Conservation (phyloP, 345 rosid species). For the Mercurialis annua region DNA sequence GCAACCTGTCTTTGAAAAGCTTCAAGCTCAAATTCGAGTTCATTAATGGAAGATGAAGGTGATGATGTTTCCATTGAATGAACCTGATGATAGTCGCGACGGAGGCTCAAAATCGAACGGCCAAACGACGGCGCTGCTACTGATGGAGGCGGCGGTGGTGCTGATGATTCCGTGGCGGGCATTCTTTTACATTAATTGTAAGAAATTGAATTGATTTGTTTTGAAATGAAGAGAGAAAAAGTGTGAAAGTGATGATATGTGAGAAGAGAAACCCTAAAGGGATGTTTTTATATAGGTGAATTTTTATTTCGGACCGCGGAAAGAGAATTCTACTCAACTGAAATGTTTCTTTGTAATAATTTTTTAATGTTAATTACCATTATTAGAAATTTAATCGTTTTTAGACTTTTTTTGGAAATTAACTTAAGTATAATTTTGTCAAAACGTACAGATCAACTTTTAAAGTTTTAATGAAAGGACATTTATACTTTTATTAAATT, state of each 20-base stretch:
- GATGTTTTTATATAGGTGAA: background rate
- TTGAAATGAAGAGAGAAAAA: background rate
- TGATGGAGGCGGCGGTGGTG: conserved; percentile 40
- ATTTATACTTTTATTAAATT: no score
- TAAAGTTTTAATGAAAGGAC: no score
- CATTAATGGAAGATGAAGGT: conserved; percentile 26
- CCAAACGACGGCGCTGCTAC: conserved; percentile 25
- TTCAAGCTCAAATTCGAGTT: conserved; percentile 35
- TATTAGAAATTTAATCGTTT: background rate
- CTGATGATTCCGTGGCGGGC: conserved; percentile 31
- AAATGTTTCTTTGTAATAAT: no score
- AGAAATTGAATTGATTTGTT: background rate
- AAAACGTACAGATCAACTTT: no score
- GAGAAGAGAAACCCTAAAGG: conserved; percentile 20
- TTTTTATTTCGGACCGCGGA: conserved; percentile 18
- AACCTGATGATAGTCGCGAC: conserved; percentile 45
- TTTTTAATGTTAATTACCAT: background rate
- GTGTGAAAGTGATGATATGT: background rate
- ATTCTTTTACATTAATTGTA: conserved; percentile 14
- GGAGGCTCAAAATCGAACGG: conserved; percentile 37
- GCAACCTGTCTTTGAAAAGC: conserved; percentile 62
- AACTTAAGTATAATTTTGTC: no score
- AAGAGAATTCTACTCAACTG: background rate
- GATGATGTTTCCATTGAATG: conserved; percentile 41
- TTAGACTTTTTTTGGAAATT: no score